Conservation (phyloP, 495 filamentous ascomycete species). For the Penicillium cosmopolitanum region DNA sequence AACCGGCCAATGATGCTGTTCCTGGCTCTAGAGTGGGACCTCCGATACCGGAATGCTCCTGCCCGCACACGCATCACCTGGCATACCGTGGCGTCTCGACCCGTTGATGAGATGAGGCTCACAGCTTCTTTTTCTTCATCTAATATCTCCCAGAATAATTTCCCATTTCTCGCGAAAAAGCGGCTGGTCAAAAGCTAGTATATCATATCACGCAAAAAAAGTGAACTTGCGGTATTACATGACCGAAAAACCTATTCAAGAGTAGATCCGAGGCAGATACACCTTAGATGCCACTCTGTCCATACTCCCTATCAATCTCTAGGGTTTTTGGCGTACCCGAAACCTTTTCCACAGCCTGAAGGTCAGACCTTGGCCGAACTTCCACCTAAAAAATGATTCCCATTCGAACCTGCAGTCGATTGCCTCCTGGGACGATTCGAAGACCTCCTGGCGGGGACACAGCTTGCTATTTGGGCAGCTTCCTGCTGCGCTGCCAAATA, state of each 20-base stretch:
- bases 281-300: not conserved
- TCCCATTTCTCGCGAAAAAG: not conserved
- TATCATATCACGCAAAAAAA: not conserved
- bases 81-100: not conserved
- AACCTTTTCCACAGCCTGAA: conserved; percentile 8
- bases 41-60: not conserved
- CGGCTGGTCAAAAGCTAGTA: not conserved
- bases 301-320: conserved; percentile 2
- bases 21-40: not conserved
- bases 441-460: conserved; percentile 4
- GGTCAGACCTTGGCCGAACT: conserved; percentile 1
- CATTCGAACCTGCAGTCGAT: conserved; percentile 12
- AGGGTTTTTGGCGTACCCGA: conserved; percentile 1
- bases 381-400: conserved; percentile 19
- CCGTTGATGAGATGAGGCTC: not conserved
- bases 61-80: not conserved
- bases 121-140: not conserved
- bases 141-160: no score
- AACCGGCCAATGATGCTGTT: not conserved
- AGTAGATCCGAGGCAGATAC: not conserved
- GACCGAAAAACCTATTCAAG: not conserved
- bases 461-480: conserved; percentile 10
- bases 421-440: conserved; percentile 14
- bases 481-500: conserved; percentile 14
- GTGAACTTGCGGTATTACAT: not conserved